A percentile compares a stretch with the other conserved stretches of the same genome.
Evolutionary conservation across 2,329 filamentous ascomycete genomes (phyloP).

Genomic region (Rutstroemia sp.): DNA sequence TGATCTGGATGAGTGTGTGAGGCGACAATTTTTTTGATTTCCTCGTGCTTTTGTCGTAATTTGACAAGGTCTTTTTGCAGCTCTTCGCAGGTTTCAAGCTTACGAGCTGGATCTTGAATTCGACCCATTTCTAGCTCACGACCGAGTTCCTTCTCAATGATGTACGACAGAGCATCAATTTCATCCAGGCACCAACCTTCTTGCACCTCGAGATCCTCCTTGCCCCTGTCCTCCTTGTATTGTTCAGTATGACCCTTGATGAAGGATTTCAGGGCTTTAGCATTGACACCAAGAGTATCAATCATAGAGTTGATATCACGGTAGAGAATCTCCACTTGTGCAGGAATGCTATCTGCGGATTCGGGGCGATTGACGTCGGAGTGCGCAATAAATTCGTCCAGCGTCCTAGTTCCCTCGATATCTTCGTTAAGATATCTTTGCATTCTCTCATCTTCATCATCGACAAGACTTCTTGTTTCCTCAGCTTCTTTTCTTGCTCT

Average conservation of each 20-base stretch:
- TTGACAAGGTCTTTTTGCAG: slow-evolving; percentile 63
- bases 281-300: slow-evolving; percentile 82
- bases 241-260: slow-evolving; percentile 59
- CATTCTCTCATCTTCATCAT: slow-evolving; percentile 64
- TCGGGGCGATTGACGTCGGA: slow-evolving; percentile 43
- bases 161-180: slow-evolving; percentile 57
- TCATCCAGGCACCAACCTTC: slow-evolving; percentile 72
- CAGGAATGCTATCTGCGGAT: slow-evolving; percentile 45
- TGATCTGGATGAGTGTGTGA: slow-evolving; percentile 61
- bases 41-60: slow-evolving; percentile 68
- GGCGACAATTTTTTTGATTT: slow-evolving; percentile 69
- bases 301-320: slow-evolving; percentile 91
- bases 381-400: slow-evolving; percentile 63
- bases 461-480: slow-evolving; percentile 49
- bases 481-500: slow-evolving; percentile 50
- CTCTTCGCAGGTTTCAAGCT: slow-evolving; percentile 60
- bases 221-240: slow-evolving; percentile 47
- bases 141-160: slow-evolving; percentile 59
- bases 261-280: slow-evolving; percentile 50
- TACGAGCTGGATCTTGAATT: slow-evolving; percentile 60
- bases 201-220: slow-evolving; percentile 60
- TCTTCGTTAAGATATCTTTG: slow-evolving; percentile 54
- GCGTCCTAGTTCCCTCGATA: slow-evolving; percentile 50
- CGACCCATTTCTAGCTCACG: slow-evolving; percentile 58
- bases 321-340: slow-evolving; percentile 61